Evolutionary conservation across 2,329 filamentous ascomycete species (phyloP).

Genomic region (Hymenoscyphus occultus): DNA sequence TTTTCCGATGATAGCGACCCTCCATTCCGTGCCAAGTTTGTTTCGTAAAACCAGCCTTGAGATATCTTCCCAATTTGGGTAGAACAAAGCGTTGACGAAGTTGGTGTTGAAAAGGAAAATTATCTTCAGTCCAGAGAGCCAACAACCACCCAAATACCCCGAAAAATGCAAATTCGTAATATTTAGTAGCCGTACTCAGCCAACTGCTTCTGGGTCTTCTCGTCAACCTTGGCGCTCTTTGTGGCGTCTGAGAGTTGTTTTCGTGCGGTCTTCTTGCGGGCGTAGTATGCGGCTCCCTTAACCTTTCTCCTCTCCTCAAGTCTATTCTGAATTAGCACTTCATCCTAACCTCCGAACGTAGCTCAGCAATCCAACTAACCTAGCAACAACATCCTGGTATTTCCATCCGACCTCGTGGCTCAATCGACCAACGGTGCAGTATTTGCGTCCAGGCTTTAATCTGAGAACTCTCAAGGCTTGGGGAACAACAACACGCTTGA

Average conservation of each 20-base stretch:
- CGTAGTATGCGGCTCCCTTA: slow-evolving; percentile 98
- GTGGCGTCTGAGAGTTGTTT: slow-evolving; percentile 89
- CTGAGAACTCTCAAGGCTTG: slow-evolving; percentile 95
- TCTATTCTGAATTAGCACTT: slow-evolving; percentile 49
- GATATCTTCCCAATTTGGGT: slow-evolving; percentile 30
- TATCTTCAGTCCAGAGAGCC: slow-evolving; percentile 18
- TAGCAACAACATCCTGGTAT: slow-evolving; percentile 98
- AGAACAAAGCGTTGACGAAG: slow-evolving; percentile 37
- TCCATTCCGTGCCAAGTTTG: slow-evolving; percentile 31
- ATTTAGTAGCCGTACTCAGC: slow-evolving; percentile 87
- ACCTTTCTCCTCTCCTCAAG: slow-evolving; percentile 99
- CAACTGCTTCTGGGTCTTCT: slow-evolving; percentile 84
- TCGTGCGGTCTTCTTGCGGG: slow-evolving; percentile 96
- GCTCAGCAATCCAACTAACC: slow-evolving; percentile 58
- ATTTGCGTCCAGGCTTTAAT: slow-evolving; percentile 99
- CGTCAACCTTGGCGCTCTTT: slow-evolving; percentile 84
- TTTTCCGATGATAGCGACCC: slow-evolving; percentile 32
- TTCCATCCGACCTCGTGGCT: slow-evolving; percentile 99
- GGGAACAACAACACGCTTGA: slow-evolving; percentile 99
- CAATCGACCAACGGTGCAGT: slow-evolving; percentile 97
- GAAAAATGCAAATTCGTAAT: slow-evolving; percentile 29
- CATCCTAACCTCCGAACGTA: slow-evolving; percentile 11
- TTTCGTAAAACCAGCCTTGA: slow-evolving; percentile 33
- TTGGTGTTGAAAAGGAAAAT: slow-evolving; percentile 29
- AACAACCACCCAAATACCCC: slow-evolving; percentile 23